Evolutionary conservation across 441 rosid genomes (phyloP).

Genomic region (Populus trichocarpa): DNA sequence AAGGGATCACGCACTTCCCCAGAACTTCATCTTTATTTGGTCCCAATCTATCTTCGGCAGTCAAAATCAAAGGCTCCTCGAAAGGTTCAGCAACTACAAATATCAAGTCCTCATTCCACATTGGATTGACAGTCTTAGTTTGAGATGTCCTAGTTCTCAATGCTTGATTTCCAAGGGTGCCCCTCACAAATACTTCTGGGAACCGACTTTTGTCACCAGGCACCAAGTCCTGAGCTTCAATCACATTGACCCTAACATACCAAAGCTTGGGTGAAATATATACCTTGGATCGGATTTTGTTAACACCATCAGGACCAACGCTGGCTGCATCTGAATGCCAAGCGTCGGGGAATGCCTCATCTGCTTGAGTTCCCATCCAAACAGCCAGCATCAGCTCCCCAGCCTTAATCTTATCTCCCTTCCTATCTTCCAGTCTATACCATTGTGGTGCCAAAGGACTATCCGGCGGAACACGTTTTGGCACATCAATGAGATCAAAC

Average conservation of each 20-base stretch:
- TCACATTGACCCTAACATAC: slow-evolving; percentile 76
- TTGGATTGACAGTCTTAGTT: slow-evolving; percentile 47
- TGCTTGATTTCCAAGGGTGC: slow-evolving; percentile 61
- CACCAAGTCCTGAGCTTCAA: slow-evolving; percentile 82
- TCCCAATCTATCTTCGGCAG: slow-evolving; percentile 63
- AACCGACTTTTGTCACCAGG: slow-evolving; percentile 56
- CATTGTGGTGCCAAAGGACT: slow-evolving; percentile 95
- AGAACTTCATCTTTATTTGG: slow-evolving; percentile 57
- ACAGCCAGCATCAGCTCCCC: slow-evolving; percentile 94
- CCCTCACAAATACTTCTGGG: slow-evolving; percentile 71
- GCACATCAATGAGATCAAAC: slow-evolving; percentile 83
- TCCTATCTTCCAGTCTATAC: slow-evolving; percentile 78
- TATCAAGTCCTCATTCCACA: slow-evolving; percentile 83
- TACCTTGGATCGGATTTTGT: slow-evolving; percentile 67
- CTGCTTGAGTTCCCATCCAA: slow-evolving; percentile 95
- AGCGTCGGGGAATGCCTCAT: slow-evolving; percentile 84
- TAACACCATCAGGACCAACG: slow-evolving; percentile 62
- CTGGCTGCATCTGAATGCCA: slow-evolving; percentile 87
- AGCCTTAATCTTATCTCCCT: slow-evolving; percentile 54
- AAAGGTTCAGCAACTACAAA: slow-evolving; percentile 87
- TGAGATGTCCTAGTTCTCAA: slow-evolving; percentile 60
- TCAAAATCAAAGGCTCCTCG: slow-evolving; percentile 71
- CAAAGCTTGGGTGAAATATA: slow-evolving; percentile 83
- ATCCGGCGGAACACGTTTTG: slow-evolving; percentile 83
- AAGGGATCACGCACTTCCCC: slow-evolving; percentile 55